Evolutionary conservation across 83 land plant genomes (phyloP).

Genomic region (Picea mariana): DNA sequence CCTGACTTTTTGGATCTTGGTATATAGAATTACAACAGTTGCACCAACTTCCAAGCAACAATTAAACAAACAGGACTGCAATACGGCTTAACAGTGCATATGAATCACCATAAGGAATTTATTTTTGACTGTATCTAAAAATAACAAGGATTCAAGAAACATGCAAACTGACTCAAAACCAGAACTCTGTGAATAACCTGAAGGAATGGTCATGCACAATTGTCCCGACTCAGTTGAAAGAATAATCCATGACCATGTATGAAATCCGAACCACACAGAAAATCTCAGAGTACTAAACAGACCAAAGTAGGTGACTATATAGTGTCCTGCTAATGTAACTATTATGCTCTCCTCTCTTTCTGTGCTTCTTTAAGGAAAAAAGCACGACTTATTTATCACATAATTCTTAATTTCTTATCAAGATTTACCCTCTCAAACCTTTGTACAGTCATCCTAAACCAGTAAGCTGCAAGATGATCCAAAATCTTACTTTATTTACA

Average conservation of each 20-base stretch:
- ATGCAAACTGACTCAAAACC: background rate
- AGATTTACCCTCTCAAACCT: background rate
- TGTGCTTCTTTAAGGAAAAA: background rate
- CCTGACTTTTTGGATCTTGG: background rate
- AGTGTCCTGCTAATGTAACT: background rate
- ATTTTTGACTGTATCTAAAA: background rate
- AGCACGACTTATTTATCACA: background rate
- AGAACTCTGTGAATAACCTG: background rate
- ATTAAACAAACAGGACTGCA: background rate
- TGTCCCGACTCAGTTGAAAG: slow-evolving; percentile 15
- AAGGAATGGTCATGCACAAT: background rate
- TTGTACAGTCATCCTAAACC: background rate
- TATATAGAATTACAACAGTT: background rate
- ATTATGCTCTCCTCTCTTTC: background rate
- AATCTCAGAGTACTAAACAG: background rate
- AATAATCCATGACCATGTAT: background rate
- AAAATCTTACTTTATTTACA: background rate
- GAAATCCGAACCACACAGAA: background rate
- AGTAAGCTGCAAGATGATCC: background rate
- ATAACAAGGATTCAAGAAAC: background rate
- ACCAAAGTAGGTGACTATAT: slow-evolving; percentile 1
- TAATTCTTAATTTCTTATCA: too few species aligned
- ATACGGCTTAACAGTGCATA: background rate
- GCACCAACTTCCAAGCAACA: background rate
- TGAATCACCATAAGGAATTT: background rate